Evolutionary conservation across 257 asterid species (phyloP).

Genomic region (Plantago ovata): DNA sequence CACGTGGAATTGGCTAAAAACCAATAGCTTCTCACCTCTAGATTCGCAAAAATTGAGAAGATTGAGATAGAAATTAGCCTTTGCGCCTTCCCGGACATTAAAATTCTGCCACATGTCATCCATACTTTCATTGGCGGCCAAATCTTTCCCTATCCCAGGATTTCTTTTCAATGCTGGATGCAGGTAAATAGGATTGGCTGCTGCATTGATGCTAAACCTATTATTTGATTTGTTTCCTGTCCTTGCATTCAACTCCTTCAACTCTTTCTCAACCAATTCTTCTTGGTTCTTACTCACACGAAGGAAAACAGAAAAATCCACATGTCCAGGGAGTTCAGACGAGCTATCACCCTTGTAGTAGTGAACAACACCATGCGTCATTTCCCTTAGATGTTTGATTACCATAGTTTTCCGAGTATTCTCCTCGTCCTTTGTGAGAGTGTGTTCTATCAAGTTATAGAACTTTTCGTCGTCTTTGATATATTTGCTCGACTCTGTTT

Average conservation of each 20-base stretch:
- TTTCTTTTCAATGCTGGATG: slow-evolving; percentile 81
- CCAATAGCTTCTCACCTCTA: slow-evolving; percentile 68
- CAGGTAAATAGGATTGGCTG: slow-evolving; percentile 84
- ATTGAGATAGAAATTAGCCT: slow-evolving; percentile 75
- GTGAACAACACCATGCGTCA: slow-evolving; percentile 80
- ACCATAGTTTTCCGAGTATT: slow-evolving; percentile 62
- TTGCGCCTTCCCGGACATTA: slow-evolving; percentile 69
- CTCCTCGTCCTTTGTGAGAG: slow-evolving; percentile 65
- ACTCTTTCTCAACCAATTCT: too few relatives aligned
- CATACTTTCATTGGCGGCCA: slow-evolving; percentile 74
- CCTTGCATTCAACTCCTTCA: slow-evolving; percentile 37
- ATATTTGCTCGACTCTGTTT: slow-evolving; percentile 60
- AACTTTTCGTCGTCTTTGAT: too few relatives aligned
- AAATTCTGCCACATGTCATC: slow-evolving; percentile 49
- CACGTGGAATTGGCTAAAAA: slow-evolving; percentile 83
- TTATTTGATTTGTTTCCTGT: too few relatives aligned
- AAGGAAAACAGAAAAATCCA: slow-evolving; percentile 76
- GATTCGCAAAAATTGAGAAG: slow-evolving; percentile 84
- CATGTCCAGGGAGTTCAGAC: slow-evolving; percentile 93
- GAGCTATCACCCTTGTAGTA: slow-evolving; percentile 90
- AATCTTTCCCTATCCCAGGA: too few relatives aligned
- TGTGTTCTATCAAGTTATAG: slow-evolving; percentile 76
- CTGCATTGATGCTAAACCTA: slow-evolving; percentile 64
- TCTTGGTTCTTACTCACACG: slow-evolving; percentile 56
- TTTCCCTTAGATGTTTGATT: slow-evolving; percentile 78